Evolutionary conservation across 371 early-diverging fungal species (phyloP).

Genomic region (Mucor lusitanicus): DNA sequence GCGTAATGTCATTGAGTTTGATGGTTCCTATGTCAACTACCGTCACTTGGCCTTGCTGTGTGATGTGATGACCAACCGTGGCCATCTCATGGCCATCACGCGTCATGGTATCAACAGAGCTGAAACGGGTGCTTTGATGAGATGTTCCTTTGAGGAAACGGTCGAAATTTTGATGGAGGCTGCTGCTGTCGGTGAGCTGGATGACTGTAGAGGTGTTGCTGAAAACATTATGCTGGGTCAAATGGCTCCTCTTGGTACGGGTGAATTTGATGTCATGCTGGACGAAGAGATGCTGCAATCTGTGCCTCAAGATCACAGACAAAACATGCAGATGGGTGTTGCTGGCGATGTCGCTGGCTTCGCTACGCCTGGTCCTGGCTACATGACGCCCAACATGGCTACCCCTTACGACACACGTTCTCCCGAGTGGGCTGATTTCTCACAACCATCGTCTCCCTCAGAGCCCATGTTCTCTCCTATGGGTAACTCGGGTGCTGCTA

Average conservation of each 20-base stretch:
- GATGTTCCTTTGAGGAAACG: constrained; percentile 99
- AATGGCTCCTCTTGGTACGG: constrained; percentile 98
- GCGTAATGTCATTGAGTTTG: constrained; percentile 96
- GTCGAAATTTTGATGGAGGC: constrained; percentile 99
- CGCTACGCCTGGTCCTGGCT: constrained; percentile 52
- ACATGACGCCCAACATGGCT: constrained; percentile 60
- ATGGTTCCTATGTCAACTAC: constrained; percentile 99
- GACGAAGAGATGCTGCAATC: constrained; percentile 88
- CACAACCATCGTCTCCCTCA: constrained; percentile 58
- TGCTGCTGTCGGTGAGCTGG: constrained; percentile 92
- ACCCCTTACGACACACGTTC: constrained; percentile 62
- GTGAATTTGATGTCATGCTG: constrained; percentile 91
- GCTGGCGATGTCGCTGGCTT: constrained; percentile 48
- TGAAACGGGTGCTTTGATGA: constrained; percentile 95
- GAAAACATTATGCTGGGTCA: constrained; percentile 99
- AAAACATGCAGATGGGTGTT: constrained; percentile 42
- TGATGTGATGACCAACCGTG: constrained; percentile 98
- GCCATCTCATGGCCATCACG: constrained; percentile 96
- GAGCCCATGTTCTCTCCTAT: constrained; percentile 70
- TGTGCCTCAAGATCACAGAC: constrained; percentile 50
- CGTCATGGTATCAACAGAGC: constrained; percentile 99
- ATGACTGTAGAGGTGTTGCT: constrained; percentile 95
- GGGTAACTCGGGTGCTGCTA: constrained; percentile 56
- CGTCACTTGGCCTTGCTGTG: constrained; percentile 96
- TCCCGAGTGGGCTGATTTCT: constrained; percentile 61